Evolutionary conservation across 257 asterid genomes (phyloP), one percentile per base, ranked within the genome.

Genomic region (Plantago major): DNA sequence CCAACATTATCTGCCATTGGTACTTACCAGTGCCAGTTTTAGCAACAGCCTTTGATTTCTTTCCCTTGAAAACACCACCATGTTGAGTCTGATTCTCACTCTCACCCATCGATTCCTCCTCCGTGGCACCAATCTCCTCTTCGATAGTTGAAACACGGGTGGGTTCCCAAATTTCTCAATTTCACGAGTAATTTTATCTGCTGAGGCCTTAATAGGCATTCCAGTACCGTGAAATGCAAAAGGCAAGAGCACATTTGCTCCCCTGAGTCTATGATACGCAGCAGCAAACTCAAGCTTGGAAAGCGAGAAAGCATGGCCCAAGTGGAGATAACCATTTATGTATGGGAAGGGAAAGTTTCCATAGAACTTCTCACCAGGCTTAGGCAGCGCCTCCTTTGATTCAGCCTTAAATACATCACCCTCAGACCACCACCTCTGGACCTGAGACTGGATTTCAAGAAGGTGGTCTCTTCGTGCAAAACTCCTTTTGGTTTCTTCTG

Each of bases 1-100:
- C 85, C 94, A 68, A 79, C 98, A 91, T 91, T 60, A 88, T 91
- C 76, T 91, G 86, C 98, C 96, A 88, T 58, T 91, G 98, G 73
- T 64, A 86, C 74, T 30, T 30, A 30, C 3, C 37, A 30, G 37
- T 30, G 37, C 37, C 37, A 3, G 5, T 30, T 30, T 30, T 30
- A 30, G 37, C 37, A 30, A 30, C 37, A 30, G 37, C 37, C 37
- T 30, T 30, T 2, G 37, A 30, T 30, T 30, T 30, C 37, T 30
- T 30, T 30, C 37, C n/a, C 37, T 30, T 30, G 5, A 30, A 30
- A 30, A 30, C 37, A 3, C 37, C 37, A 30, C 37, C 5, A 30
- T 3, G 37, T 30, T 30, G 37, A 30, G 37, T 30, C 5, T 30
- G 37, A 30, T 30, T 30, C 3, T 30, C 37, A 30, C 37, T 30